A percentile compares a stretch with the other conserved stretches of the same genome.
Evolutionary conservation across 306 rosid species (phyloP).

Genomic region (Dryas octopetala): DNA sequence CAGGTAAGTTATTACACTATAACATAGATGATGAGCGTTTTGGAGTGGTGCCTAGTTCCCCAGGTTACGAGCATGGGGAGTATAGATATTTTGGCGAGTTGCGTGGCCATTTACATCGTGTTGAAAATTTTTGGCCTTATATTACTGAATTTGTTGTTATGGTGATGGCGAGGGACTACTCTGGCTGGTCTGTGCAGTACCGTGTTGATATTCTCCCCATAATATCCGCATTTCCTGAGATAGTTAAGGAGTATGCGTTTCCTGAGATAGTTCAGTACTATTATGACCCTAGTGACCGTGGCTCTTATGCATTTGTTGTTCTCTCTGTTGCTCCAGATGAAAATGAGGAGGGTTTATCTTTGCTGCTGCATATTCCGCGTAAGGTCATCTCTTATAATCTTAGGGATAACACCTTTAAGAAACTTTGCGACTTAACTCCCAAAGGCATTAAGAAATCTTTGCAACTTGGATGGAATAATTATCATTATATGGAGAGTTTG

Average conservation of each 20-base stretch:
- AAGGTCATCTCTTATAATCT: conserved; percentile 5
- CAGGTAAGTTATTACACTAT: not conserved
- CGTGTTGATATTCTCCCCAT: conserved; percentile 7
- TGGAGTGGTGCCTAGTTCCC: not conserved
- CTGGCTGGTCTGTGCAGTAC: conserved; percentile 28
- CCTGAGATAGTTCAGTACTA: not conserved
- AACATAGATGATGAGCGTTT: conserved; percentile 1
- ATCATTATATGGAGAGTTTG: not conserved
- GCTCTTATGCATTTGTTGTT: not conserved
- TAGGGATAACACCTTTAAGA: not conserved
- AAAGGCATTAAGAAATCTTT: not conserved
- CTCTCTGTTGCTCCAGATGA: not conserved
- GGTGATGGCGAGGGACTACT: conserved; percentile 21
- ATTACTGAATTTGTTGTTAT: not conserved
- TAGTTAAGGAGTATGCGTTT: too few relatives aligned
- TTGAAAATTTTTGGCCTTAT: not conserved
- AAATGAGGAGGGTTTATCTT: not conserved
- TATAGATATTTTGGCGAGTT: conserved; percentile 10
- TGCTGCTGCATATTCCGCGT: conserved; percentile 13
- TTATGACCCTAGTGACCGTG: not conserved
- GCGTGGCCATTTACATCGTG: conserved; percentile 12
- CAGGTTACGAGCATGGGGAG: not conserved
- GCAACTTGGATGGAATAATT: not conserved
- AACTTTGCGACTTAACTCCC: not conserved
- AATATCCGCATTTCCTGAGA: not conserved